These are phyloP conservation scores for Schizothecium vesticola DNA, from an alignment of 495 filamentous ascomycete genomes.

Conservation along the genomic window DNA sequence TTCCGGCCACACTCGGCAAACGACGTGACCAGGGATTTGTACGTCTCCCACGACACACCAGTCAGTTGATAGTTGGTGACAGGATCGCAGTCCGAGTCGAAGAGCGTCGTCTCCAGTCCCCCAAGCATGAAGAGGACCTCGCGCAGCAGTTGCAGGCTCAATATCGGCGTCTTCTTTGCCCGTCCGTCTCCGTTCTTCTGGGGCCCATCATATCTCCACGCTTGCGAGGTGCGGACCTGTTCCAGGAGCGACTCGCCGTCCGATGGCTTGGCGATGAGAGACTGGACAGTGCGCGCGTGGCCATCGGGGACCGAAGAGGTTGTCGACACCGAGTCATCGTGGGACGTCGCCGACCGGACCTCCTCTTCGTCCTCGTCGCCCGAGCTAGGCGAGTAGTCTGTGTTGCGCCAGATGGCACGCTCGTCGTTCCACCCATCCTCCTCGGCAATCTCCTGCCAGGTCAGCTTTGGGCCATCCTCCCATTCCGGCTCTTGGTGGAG, in stretches of 20 bases:
- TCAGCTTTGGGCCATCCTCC: constrained; percentile 43
- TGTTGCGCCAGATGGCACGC: constrained; percentile 69
- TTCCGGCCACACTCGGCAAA: constrained; percentile 38
- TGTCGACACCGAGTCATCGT: constrained; percentile 22
- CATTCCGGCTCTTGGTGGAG: constrained; percentile 39
- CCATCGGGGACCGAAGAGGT: constrained; percentile 31
- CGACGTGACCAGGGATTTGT: constrained; percentile 35
- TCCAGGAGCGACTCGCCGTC: constrained; percentile 41
- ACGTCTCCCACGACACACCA: constrained; percentile 36
- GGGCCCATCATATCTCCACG: constrained; percentile 49
- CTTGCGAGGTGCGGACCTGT: constrained; percentile 54
- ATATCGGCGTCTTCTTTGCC: constrained; percentile 46
- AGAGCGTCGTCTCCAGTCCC: constrained; percentile 71
- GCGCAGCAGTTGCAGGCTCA: constrained; percentile 68
- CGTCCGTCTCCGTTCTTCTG: constrained; percentile 27
- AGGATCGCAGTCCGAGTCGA: constrained; percentile 39
- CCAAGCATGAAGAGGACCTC: constrained; percentile 81
- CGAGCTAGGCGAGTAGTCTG: constrained; percentile 69
- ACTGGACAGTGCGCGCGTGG: constrained; percentile 31
- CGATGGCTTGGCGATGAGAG: constrained; percentile 26
- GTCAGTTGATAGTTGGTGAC: constrained; percentile 32
- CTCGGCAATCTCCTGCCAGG: constrained; percentile 69
- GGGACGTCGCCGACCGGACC: constrained; percentile 28
- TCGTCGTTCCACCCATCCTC: constrained; percentile 67
- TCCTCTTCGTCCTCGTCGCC: constrained; percentile 47